Base-by-base conservation (phyloP, 106 monocot species). In the Allium cepa region DNA sequence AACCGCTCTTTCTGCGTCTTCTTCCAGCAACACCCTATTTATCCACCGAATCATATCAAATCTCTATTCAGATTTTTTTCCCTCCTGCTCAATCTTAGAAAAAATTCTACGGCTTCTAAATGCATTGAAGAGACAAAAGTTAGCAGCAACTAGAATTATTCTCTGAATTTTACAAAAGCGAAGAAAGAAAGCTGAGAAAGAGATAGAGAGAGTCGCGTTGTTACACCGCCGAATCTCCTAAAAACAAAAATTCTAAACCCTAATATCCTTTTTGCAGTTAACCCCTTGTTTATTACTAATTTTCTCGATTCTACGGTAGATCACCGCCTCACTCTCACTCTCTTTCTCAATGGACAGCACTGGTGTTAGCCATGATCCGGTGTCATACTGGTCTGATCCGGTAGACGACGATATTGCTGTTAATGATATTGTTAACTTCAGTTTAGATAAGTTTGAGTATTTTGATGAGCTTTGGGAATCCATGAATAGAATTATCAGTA, bases 361-460 rank as follows among this genome's bases (percentile, higher is more conserved):
- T 46, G 48, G 72, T 63, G 48, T 7, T 53, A 17, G 53, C 49
- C 61, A 10, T 7, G 68, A 65, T n/a, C 67, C 82, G 71, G 62
- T 69, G 27, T 85, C 88, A 2, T 92, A 88, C 74, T 97, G 96
- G 92, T 80, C 85, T 72, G 88, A 92, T 53, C 88, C 92, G 10
- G 82, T 76, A 57, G 96, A 97, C 76, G 88, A 97, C 22, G 73
- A 66, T 50, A 60, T 90, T 62, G 71, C 76, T 46, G 78, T 66
- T 64, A 77, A 78, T 61, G 82, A 78, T 55, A 81, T 82, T 52
- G 5, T 36, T 36, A 36, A 36, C 36, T 36, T 36, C 36, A 36
- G 36, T 36, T 36, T 36, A 36, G 36, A 36, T 36, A 36, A 36
- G 36, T 36, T 36, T 36, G 36, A 36, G 36, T 36, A 36, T 36